Conservation (phyloP, 441 rosid genomes). For the Pelargonium australe region DNA sequence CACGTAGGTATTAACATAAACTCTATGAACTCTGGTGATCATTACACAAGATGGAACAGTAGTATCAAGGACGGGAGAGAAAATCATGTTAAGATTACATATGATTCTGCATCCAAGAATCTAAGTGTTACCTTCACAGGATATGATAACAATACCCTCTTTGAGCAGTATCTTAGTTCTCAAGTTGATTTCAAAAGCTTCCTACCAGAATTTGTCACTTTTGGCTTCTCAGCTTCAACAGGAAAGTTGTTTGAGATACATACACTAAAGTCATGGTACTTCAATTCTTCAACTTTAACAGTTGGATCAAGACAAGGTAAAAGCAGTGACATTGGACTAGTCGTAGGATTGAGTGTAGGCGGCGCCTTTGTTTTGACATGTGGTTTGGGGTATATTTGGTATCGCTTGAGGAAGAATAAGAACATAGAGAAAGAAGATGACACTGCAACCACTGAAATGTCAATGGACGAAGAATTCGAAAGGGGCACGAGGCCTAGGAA, state of each 20-base stretch:
- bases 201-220: constrained; percentile 25
- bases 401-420: background rate
- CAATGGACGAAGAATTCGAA: background rate
- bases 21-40: constrained; percentile 19
- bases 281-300: background rate
- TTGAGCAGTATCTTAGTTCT: constrained; percentile 9
- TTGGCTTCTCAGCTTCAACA: constrained; percentile 28
- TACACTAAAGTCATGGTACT: background rate
- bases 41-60: constrained; percentile 14
- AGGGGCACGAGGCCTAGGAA: background rate
- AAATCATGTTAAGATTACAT: constrained; percentile 25
- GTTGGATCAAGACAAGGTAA: background rate
- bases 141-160: background rate
- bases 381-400: background rate
- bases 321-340: background rate
- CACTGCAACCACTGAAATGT: background rate
- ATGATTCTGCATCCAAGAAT: constrained; percentile 21
- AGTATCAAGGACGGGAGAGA: background rate
- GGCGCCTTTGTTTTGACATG: background rate
- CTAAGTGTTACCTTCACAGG: constrained; percentile 16
- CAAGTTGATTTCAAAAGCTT: no score
- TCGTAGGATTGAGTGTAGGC: background rate
- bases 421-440: background rate
- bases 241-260: background rate
- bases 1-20: constrained; percentile 36